These are phyloP conservation scores for Warburgia ugandensis DNA, from an alignment of 164 flowering plant species.

Conservation along the genomic window DNA sequence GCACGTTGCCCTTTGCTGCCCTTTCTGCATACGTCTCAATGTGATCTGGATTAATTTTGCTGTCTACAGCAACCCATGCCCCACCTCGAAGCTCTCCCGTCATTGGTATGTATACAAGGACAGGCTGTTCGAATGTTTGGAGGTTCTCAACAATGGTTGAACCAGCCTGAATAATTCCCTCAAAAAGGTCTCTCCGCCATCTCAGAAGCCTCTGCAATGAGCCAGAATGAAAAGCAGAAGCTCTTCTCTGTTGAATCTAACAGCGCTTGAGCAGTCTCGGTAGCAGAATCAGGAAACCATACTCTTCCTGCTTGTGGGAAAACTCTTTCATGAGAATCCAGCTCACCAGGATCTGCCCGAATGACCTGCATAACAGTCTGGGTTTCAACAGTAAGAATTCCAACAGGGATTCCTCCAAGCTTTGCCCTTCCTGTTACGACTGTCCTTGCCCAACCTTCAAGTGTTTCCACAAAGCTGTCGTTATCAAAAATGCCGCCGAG, in stretches of 20 bases:
- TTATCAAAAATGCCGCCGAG: conserved; percentile 89
- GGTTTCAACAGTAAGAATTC: conserved; percentile 95
- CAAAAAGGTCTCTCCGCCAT: conserved; percentile 97
- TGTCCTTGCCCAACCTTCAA: conserved; percentile 98
- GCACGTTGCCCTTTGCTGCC: conserved; percentile 97
- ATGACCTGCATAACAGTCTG: conserved; percentile 97
- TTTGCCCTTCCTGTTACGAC: conserved; percentile 98
- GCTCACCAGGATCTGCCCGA: conserved; percentile 99
- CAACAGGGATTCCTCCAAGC: conserved; percentile 99
- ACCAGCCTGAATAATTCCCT: conserved; percentile 99
- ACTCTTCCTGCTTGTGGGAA: conserved; percentile 99
- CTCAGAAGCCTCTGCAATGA: conserved; percentile 99
- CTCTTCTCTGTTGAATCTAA: conserved; percentile 93
- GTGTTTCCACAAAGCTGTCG: conserved; percentile 88
- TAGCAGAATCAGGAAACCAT: conserved; percentile 99
- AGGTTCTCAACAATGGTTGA: conserved; percentile 97
- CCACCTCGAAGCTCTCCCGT: conserved; percentile 98
- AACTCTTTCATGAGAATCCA: conserved; percentile 93
- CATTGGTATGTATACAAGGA: conserved; percentile 94
- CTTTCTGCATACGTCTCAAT: conserved; percentile 96
- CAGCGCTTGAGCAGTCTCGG: conserved; percentile 89
- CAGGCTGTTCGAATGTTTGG: conserved; percentile 86
- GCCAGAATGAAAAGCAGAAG: conserved; percentile 96
- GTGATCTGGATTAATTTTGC: conserved; percentile 82
- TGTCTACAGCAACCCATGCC: conserved; percentile 99